Conservation (phyloP, 2,329 filamentous ascomycete species). For the Calycina herbarum region DNA sequence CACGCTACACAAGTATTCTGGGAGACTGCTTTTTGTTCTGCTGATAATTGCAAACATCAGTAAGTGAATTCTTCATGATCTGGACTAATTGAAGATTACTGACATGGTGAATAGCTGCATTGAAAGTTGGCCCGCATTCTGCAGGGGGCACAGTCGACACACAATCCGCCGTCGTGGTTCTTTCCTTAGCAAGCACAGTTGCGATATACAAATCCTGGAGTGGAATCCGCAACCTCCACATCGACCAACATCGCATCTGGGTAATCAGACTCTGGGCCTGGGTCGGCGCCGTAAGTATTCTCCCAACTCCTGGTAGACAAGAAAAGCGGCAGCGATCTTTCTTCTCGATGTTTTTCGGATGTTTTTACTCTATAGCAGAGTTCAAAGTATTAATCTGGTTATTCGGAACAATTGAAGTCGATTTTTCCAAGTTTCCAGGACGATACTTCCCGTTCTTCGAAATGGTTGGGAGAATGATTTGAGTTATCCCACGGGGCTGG, state of each 20-base stretch:
- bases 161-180: background rate
- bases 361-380: too few relatives aligned
- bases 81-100: background rate
- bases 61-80: slow-evolving; percentile 7
- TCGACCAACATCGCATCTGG: slow-evolving; percentile 20
- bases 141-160: slow-evolving; percentile 20
- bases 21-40: slow-evolving; percentile 13
- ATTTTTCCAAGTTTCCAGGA: too few relatives aligned
- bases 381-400: too few relatives aligned
- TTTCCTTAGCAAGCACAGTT: slow-evolving; percentile 10
- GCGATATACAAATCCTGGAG: slow-evolving; percentile 15
- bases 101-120: slow-evolving; percentile 9
- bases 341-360: too few relatives aligned
- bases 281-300: slow-evolving; percentile 15
- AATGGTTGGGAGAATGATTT: too few relatives aligned
- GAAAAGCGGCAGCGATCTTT: too few relatives aligned
- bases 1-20: slow-evolving; percentile 13
- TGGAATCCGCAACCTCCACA: slow-evolving; percentile 9
- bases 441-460: too few relatives aligned
- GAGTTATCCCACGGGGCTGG: too few relatives aligned
- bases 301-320: too few relatives aligned
- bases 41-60: slow-evolving; percentile 21
- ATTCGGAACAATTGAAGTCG: too few relatives aligned
- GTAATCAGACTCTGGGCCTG: slow-evolving; percentile 18
- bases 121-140: slow-evolving; percentile 8